Conservation (phyloP, 371 early-diverging fungal species). For the Smittium culicis region DNA sequence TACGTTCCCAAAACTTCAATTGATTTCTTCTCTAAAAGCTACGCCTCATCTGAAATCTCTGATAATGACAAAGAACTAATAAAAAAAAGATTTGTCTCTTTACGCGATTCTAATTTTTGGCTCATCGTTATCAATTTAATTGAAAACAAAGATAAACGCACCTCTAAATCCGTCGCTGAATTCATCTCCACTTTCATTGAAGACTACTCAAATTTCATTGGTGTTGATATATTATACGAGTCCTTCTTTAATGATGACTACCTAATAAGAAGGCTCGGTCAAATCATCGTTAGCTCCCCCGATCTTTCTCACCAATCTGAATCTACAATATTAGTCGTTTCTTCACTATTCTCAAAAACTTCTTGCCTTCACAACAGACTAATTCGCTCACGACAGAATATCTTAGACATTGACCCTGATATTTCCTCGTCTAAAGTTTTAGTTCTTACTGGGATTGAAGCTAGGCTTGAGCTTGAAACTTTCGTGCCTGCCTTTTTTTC, state of each 20-base stretch:
- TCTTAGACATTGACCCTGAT: constrained; percentile 19
- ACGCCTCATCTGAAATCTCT: constrained; percentile 17
- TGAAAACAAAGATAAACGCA: constrained; percentile 19
- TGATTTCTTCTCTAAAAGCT: constrained; percentile 26
- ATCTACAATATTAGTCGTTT: too few species aligned
- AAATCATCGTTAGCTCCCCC: too few species aligned
- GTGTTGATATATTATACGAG: constrained; percentile 28
- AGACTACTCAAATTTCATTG: constrained; percentile 25
- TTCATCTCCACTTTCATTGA: constrained; percentile 24
- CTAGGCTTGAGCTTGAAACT: constrained; percentile 25
- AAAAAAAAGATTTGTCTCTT: constrained; percentile 19
- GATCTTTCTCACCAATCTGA: too few species aligned
- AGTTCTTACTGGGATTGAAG: constrained; percentile 24
- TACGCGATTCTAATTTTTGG: constrained; percentile 23
- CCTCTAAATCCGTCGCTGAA: constrained; percentile 21
- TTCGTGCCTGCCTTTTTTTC: constrained; percentile 28
- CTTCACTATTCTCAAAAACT: constrained; percentile 23
- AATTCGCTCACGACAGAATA: constrained; percentile 25
- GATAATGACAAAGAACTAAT: constrained; percentile 8
- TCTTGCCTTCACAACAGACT: constrained; percentile 27
- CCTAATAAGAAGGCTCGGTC: too few species aligned
- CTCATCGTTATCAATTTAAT: constrained; percentile 18
- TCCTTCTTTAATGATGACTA: constrained; percentile 25
- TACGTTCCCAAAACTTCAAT: too few species aligned
- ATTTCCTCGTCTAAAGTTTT: constrained; percentile 23